Conservation (phyloP, 2,329 filamentous ascomycete genomes). For the Microsporum canis region DNA sequence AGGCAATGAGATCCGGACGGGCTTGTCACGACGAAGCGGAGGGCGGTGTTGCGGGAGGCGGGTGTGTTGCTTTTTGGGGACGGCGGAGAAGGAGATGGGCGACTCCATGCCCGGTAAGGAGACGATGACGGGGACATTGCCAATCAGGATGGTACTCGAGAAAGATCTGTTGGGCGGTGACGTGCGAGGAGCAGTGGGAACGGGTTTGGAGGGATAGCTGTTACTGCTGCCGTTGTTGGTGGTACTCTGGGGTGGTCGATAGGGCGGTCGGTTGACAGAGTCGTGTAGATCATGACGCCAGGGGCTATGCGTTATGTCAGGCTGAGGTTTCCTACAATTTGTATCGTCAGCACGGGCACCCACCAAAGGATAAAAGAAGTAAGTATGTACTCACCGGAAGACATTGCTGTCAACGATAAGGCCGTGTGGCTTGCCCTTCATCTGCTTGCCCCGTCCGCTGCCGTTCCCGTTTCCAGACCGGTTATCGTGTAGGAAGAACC, state of each 20-base stretch:
- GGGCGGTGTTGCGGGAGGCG: conserved; percentile 90
- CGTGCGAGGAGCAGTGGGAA: conserved; percentile 42
- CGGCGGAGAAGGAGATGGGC: conserved; percentile 58
- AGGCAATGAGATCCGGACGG: conserved; percentile 84
- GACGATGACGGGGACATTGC: conserved; percentile 75
- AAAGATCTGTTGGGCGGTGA: conserved; percentile 62
- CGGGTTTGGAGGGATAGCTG: conserved; percentile 25
- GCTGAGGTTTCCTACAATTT: background rate
- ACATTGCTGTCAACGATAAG: conserved; percentile 35
- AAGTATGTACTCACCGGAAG: conserved; percentile 29
- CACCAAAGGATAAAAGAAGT: background rate
- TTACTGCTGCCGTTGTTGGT: conserved; percentile 18
- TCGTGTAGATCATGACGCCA: conserved; percentile 98
- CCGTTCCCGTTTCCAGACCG: conserved; percentile 57
- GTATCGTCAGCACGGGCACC: conserved; percentile 19
- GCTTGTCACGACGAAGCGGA: conserved; percentile 87
- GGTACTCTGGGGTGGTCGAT: conserved; percentile 17
- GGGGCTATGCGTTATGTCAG: conserved; percentile 40
- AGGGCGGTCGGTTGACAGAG: conserved; percentile 34
- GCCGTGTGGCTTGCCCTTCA: conserved; percentile 47
- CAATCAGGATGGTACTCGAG: conserved; percentile 72
- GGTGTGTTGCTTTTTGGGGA: conserved; percentile 81
- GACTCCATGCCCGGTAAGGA: conserved; percentile 64
- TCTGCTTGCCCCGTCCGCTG: conserved; percentile 45
- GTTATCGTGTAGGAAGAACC: conserved; percentile 96